phyloP scores from a whole-genome alignment of 495 filamentous ascomycete species.

The Lophiotrema nucula region DNA sequence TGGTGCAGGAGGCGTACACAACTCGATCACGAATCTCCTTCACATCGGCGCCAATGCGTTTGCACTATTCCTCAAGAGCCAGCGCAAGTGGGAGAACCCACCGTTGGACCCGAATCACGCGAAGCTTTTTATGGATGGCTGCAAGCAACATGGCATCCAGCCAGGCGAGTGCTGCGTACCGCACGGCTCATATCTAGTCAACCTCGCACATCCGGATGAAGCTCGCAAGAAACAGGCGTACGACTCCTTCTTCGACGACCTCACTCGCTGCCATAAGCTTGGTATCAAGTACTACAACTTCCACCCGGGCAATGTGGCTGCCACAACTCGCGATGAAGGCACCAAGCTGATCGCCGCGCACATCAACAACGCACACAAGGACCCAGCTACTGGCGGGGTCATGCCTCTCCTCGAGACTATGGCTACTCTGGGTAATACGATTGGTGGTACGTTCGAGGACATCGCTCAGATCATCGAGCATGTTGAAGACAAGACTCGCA shows the following conservation, averaged over 20 bases:
- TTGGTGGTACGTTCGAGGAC: conserved; percentile 81
- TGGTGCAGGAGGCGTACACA: conserved; percentile 77
- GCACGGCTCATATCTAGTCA: conserved; percentile 94
- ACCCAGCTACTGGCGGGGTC: conserved; percentile 63
- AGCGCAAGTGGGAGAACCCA: conserved; percentile 91
- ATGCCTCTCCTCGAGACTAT: conserved; percentile 90
- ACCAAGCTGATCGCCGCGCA: conserved; percentile 73
- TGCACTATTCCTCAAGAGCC: conserved; percentile 91
- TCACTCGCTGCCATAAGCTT: conserved; percentile 82
- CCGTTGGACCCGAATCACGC: conserved; percentile 65
- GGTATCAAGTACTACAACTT: conserved; percentile 94
- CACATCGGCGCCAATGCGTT: conserved; percentile 89
- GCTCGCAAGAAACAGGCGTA: conserved; percentile 86
- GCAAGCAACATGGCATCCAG: conserved; percentile 70
- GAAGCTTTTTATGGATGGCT: conserved; percentile 64
- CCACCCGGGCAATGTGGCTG: conserved; percentile 81
- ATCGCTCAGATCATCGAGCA: conserved; percentile 76
- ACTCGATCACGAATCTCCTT: conserved; percentile 74
- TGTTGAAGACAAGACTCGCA: conserved; percentile 77
- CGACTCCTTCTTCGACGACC: conserved; percentile 80
- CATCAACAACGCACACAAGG: conserved; percentile 73
- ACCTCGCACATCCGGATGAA: conserved; percentile 79
- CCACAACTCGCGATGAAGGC: conserved; percentile 62
- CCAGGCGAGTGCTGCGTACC: conserved; percentile 63
- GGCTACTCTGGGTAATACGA: conserved; percentile 80